Evolutionary conservation across 2,329 filamentous ascomycete genomes (phyloP), one percentile per base, ranked within the genome.

Genomic region (Raffaelea ambrosiae): DNA sequence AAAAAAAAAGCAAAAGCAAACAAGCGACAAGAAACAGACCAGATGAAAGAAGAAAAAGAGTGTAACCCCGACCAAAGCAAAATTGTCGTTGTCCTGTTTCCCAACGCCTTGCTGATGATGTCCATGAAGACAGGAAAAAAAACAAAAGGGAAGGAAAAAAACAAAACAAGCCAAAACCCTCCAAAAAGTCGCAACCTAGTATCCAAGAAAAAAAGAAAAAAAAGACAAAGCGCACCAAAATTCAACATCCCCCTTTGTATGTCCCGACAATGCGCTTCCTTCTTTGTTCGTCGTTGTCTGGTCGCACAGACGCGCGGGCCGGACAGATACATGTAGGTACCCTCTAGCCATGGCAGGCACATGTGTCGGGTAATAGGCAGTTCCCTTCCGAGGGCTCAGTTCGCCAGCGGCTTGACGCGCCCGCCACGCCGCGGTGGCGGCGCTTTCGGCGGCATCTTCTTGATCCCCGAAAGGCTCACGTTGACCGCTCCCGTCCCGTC

Each of bases 371-470:
- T n/a, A n/a, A n/a, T n/a, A n/a, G n/a, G n/a, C n/a, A n/a, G n/a
- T n/a, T n/a, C n/a, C n/a, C n/a, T n/a, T n/a, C n/a, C n/a, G n/a
- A n/a, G n/a, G n/a, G n/a, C n/a, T n/a, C n/a, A n/a, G n/a, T n/a
- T n/a, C n/a, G n/a, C n/a, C n/a, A n/a, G n/a, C n/a, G n/a, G n/a
- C n/a, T 29, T 29, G 26, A 29, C 26, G 13, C 26, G 26, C 7
- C 26, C 26, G 7, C 26, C 26, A 13, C 26, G 35, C 8, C 55
- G 50, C 4, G 55, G 55, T 2, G 55, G 55, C 10, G 55, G 55
- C 10, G 52, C 51, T 19, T 57, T 57, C 0, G 55, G 53, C n/a
- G 53, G 53, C 35, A 56, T 46, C 40, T 56, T 56, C 44, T 57
- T 57, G 44, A 45, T 36, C 18, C 35, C 35, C 35, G 35, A 5